Percentiles rank a stretch among this genome's conserved stretches.
Evolutionary conservation across 352 stramenopile genomes (phyloP).

Genomic region (Phytophthora foliorum): DNA sequence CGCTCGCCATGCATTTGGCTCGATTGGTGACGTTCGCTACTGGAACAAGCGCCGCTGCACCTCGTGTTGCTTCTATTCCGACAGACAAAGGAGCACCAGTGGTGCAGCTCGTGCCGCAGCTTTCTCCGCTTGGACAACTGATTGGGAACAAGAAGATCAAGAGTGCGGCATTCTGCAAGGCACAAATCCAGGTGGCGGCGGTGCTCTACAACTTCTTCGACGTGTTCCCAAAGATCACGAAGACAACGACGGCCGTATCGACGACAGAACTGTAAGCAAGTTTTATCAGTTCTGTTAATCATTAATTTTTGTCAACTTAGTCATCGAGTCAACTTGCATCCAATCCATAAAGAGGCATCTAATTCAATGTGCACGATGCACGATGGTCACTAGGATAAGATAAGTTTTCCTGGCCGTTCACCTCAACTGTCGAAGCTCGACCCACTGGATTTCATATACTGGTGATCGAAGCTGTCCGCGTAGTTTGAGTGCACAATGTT

Average conservation of each 20-base stretch:
- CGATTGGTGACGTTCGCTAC: constrained; percentile 21
- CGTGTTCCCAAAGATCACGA: background rate
- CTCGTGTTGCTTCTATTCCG: constrained; percentile 4
- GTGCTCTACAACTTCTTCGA: constrained; percentile 36
- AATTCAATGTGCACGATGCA: too few relatives aligned
- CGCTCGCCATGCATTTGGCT: constrained; percentile 24
- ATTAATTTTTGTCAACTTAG: too few relatives aligned
- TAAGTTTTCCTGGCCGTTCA: too few relatives aligned
- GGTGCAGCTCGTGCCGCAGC: constrained; percentile 13
- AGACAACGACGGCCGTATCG: background rate
- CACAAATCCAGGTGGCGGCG: constrained; percentile 14
- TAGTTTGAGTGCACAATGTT: too few relatives aligned
- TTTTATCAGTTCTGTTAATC: too few relatives aligned
- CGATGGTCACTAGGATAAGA: too few relatives aligned
- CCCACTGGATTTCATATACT: too few relatives aligned
- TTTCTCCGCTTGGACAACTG: constrained; percentile 1
- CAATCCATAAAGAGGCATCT: too few relatives aligned
- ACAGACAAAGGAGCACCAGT: constrained; percentile 10
- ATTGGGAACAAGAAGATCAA: background rate
- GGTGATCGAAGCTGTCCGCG: too few relatives aligned
- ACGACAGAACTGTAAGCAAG: constrained; percentile 18
- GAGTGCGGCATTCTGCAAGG: constrained; percentile 1
- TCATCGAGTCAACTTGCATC: too few relatives aligned
- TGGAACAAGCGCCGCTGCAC: background rate
- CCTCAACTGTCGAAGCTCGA: too few relatives aligned